Conservation (phyloP, 768 basidiomycete genomes). For the Floccularia luteovirens region DNA sequence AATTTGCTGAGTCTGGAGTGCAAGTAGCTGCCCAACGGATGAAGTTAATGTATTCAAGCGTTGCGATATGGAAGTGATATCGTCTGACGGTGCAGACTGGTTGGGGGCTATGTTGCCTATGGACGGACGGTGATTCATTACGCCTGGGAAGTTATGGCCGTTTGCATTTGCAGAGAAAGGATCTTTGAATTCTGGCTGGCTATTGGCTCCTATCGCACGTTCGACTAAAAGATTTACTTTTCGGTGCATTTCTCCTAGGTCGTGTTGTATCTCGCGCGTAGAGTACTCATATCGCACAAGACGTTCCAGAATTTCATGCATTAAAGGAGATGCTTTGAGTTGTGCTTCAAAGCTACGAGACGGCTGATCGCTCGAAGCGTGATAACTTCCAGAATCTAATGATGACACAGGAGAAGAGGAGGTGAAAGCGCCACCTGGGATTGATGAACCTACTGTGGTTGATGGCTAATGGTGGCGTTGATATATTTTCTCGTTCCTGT, state of each 20-base stretch:
- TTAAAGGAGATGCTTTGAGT: constrained; percentile 66
- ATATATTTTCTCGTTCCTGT: constrained; percentile 27
- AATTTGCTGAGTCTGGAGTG: constrained; percentile 69
- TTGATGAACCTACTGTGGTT: constrained; percentile 13
- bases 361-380: constrained; percentile 40
- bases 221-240: constrained; percentile 77
- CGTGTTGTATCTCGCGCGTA: constrained; percentile 65
- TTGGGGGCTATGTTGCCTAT: constrained; percentile 67
- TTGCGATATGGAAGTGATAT: constrained; percentile 70
- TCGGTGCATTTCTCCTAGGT: constrained; percentile 65
- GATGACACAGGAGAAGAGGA: constrained; percentile 79
- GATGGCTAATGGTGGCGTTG: constrained; percentile 39
- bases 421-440: constrained; percentile 31
- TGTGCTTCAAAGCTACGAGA: constrained; percentile 57
- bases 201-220: constrained; percentile 37
- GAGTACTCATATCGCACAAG: constrained; percentile 64
- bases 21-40: constrained; percentile 80
- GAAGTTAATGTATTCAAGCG: constrained; percentile 74
- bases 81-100: constrained; percentile 52
- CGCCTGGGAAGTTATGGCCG: constrained; percentile 32
- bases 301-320: constrained; percentile 72
- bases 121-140: too few relatives aligned
- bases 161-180: constrained; percentile 55
- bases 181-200: constrained; percentile 75
- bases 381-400: constrained; percentile 64